A percentile compares a stretch with the other conserved stretches of the same genome.
phyloP scores from a whole-genome alignment of 202 grass and related monocot genomes.

The Cymbopogon flexuosus region DNA sequence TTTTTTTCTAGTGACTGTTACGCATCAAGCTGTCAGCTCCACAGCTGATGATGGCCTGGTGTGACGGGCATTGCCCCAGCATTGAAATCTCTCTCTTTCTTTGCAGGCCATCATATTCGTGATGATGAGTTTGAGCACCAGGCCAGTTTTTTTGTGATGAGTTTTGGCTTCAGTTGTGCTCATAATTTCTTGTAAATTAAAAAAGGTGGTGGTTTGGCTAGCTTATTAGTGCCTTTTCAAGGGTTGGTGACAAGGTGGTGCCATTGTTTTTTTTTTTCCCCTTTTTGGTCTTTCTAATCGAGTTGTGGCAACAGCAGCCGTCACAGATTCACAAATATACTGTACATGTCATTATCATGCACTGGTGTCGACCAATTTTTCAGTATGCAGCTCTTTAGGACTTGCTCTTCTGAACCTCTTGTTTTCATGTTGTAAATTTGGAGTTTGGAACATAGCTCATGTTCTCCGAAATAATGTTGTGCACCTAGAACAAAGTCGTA shows the following conservation, averaged over 20 bases:
- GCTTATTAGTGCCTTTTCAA: not conserved
- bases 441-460: not conserved
- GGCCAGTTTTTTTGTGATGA: not conserved
- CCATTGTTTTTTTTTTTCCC: not conserved
- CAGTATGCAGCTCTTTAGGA: not conserved
- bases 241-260: slow-evolving; percentile 9
- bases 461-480: not conserved
- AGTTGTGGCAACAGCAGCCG: not conserved
- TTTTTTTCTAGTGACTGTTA: not conserved
- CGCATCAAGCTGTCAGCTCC: slow-evolving; percentile 11
- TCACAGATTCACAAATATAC: not conserved
- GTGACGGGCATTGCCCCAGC: not conserved
- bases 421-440: not conserved
- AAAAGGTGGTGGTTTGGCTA: not conserved
- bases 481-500: not conserved
- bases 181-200: not conserved
- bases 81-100: slow-evolving; percentile 1
- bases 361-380: not conserved
- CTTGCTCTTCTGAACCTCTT: not conserved
- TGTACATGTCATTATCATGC: not conserved
- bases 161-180: not conserved
- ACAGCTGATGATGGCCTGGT: slow-evolving; percentile 12
- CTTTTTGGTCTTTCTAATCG: not conserved
- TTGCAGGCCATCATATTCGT: not conserved
- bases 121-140: not conserved